These are phyloP conservation scores for Aspergillus leporis DNA, from an alignment of 495 filamentous ascomycete species.

Conservation along the genomic window DNA sequence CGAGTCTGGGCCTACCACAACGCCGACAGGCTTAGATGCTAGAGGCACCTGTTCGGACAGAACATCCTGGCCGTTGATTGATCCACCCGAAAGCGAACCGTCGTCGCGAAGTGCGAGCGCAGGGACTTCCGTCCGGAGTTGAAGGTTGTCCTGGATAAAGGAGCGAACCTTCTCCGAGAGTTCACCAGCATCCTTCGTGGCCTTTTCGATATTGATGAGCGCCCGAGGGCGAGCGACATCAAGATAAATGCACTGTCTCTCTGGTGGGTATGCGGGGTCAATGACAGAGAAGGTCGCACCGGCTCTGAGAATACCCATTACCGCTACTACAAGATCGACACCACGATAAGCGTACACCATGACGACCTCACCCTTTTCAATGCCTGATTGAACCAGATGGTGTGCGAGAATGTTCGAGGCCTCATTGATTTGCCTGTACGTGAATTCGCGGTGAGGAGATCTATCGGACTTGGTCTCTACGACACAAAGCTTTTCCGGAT, in stretches of 20 bases:
- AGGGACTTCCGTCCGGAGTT: constrained; percentile 75
- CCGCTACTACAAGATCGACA: constrained; percentile 50
- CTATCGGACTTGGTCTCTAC: constrained; percentile 72
- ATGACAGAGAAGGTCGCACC: constrained; percentile 62
- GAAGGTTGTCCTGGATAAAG: constrained; percentile 73
- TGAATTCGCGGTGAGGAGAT: constrained; percentile 67
- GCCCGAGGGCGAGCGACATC: constrained; percentile 83
- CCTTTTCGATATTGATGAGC: constrained; percentile 77
- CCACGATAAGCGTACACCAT: constrained; percentile 88
- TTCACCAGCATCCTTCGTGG: constrained; percentile 71
- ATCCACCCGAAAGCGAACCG: constrained; percentile 72
- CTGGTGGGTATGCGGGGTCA: constrained; percentile 86
- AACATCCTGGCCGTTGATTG: constrained; percentile 63
- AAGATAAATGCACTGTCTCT: constrained; percentile 85
- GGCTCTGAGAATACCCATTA: constrained; percentile 58
- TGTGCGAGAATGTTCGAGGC: constrained; percentile 79
- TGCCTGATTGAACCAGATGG: constrained; percentile 70
- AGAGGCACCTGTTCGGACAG: constrained; percentile 53
- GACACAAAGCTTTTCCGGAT: constrained; percentile 80
- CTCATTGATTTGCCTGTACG: constrained; percentile 86
- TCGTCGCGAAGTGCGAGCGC: constrained; percentile 71
- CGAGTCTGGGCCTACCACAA: constrained; percentile 88
- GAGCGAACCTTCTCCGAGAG: constrained; percentile 67
- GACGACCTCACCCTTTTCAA: constrained; percentile 81
- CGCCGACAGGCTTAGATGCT: constrained; percentile 61